Conservation (phyloP, 1,284 basidiomycete genomes). For the Fomitiporia mediterranea region DNA sequence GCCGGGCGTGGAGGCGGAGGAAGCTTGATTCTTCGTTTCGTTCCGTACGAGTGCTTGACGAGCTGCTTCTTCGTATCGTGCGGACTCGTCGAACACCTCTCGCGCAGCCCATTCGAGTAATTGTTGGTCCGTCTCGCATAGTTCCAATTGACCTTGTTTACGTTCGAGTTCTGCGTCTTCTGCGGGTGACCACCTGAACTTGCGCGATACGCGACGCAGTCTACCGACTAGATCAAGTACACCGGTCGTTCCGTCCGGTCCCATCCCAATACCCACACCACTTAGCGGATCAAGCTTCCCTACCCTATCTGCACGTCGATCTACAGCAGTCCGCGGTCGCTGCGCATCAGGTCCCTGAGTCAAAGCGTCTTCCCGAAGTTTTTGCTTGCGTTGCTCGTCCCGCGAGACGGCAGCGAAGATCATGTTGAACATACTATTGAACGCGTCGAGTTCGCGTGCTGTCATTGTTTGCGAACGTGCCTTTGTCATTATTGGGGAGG, state of each 20-base stretch:
- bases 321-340: constrained; percentile 17
- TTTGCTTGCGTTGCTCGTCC: constrained; percentile 24
- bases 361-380: not conserved
- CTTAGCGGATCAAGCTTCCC: constrained; percentile 14
- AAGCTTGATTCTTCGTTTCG: constrained; percentile 7
- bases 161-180: constrained; percentile 54
- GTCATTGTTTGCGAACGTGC: constrained; percentile 58
- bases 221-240: constrained; percentile 41
- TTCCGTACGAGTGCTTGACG: constrained; percentile 33
- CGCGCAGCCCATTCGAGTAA: constrained; percentile 72
- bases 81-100: constrained; percentile 63
- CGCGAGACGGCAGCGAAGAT: constrained; percentile 55
- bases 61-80: constrained; percentile 44
- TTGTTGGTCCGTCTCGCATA: constrained; percentile 65
- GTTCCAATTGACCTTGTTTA: constrained; percentile 71
- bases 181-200: constrained; percentile 46
- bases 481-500: constrained; percentile 21
- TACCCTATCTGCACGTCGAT: constrained; percentile 21
- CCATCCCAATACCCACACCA: constrained; percentile 27
- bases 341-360: too few relatives aligned
- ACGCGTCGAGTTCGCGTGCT: constrained; percentile 55
- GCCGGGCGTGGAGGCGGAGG: not conserved
- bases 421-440: constrained; percentile 69
- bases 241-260: constrained; percentile 16
- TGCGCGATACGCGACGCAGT: constrained; percentile 46